Conservation (phyloP, 78 protist genomes). For the Pigoraptor vietnamica region DNA sequence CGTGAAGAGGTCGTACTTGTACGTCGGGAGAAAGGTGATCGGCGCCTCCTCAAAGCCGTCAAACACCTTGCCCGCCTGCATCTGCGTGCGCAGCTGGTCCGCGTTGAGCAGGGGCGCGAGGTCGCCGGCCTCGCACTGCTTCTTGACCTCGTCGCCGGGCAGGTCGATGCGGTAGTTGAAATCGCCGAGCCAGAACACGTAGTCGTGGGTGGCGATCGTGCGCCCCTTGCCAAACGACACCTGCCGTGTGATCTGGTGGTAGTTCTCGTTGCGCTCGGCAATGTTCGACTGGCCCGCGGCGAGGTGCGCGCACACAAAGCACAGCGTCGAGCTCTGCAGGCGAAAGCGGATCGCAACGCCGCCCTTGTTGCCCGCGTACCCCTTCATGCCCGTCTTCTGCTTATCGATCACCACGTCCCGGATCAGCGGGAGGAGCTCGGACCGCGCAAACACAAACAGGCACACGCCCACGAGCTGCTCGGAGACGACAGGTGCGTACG, state of each 20-base stretch:
- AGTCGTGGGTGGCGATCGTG: constrained; percentile 48
- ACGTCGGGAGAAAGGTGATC: constrained; percentile 83
- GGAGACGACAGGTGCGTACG: background rate
- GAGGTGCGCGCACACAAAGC: constrained; percentile 69
- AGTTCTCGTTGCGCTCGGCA: constrained; percentile 70
- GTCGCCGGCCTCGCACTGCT: background rate
- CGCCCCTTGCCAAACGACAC: constrained; percentile 16
- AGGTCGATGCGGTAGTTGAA: constrained; percentile 78
- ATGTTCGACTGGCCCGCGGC: constrained; percentile 87
- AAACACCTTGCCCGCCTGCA: constrained; percentile 56
- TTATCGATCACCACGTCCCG: constrained; percentile 15
- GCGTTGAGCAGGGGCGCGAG: background rate
- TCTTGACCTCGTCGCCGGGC: constrained; percentile 12
- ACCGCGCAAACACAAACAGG: constrained; percentile 16
- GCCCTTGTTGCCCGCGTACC: constrained; percentile 49
- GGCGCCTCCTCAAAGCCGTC: constrained; percentile 72
- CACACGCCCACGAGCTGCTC: constrained; percentile 41
- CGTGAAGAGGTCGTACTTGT: constrained; percentile 77
- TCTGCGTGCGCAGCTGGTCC: constrained; percentile 57
- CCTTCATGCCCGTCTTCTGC: constrained; percentile 26
- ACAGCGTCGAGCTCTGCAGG: background rate
- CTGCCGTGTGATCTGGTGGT: constrained; percentile 46
- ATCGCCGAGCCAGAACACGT: constrained; percentile 86
- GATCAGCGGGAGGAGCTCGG: background rate
- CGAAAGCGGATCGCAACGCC: constrained; percentile 29